Evolutionary conservation across 768 basidiomycete species (phyloP), one percentile per base, ranked within the genome.

Genomic region (Candolleomyces efflorescens): DNA sequence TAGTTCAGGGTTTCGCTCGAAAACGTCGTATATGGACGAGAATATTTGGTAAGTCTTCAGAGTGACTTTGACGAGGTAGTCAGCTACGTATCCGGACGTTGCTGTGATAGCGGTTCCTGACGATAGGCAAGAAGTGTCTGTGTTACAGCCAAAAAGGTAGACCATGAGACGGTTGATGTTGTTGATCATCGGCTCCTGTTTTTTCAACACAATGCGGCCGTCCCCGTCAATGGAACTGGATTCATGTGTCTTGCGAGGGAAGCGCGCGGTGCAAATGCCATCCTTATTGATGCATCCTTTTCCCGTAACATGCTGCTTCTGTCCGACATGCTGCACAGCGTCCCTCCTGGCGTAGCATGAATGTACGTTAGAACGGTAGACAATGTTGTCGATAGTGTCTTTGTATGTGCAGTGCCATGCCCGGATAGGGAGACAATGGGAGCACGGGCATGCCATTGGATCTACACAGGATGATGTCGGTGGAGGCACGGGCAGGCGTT

Each of bases 41-140:
- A 78, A 78, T 32, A 76, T 65, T 13, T 64, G 64, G 23, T 55
- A 41, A 5, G n/a, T 55, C 17, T 55, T 55, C 20, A 55, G 27
- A 43, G 4, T 20, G 22, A 36, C 17, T 22, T 53, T 53, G 26
- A 36, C 39, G 37, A 53, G n/a, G 39, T 53, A 53, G 20, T 53
- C 52, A n/a, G 52, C 39, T 15, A 53, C 52, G 22, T 53, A 53
- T 15, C 12, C 6, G 12, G 39, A n/a, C 5, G 39, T 20, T 15
- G 52, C 52, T 39, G 36, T 53, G 20, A 53, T 22, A 7, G 52
- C 26, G 7, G 52, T 53, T 5, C 52, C 52, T 6, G 52, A 53
- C 37, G 22, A 12, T 39, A 53, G 37, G 22, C 36, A 37, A 5
- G 52, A 37, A 22, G 39, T 36, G 37, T 53, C 52, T 39, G 52